These are phyloP conservation scores for Yarrowia keelungensis DNA, from an alignment of 805 yeast genomes.

Conservation along the genomic window DNA sequence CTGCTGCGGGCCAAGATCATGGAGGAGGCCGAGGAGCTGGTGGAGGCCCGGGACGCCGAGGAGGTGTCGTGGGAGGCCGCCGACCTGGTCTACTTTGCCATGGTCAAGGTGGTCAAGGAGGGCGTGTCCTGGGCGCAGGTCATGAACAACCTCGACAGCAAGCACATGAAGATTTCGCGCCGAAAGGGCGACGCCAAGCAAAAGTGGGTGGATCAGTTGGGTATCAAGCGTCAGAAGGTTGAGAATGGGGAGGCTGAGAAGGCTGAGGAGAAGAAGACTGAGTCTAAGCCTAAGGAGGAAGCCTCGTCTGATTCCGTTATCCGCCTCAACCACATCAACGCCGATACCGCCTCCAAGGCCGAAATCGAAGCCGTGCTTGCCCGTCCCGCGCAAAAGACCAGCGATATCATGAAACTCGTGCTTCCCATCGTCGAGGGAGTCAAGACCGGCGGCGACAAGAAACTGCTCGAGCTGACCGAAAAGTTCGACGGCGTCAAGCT, in stretches of 20 bases:
- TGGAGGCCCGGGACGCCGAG: conserved; percentile 73
- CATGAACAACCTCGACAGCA: conserved; percentile 81
- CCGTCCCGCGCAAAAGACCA: conserved; percentile 95
- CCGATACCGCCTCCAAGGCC: conserved; percentile 52
- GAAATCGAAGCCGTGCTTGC: conserved; percentile 69
- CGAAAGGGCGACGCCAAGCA: conserved; percentile 96
- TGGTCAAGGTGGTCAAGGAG: conserved; percentile 69
- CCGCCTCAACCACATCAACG: conserved; percentile 59
- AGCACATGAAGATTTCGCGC: conserved; percentile 85
- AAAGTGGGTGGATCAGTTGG: conserved; percentile 59
- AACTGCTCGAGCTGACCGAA: conserved; percentile 85
- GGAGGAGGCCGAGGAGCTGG: conserved; percentile 95
- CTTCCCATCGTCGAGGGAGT: conserved; percentile 87
- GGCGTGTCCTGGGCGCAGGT: conserved; percentile 84
- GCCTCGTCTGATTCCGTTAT: conserved; percentile 45
- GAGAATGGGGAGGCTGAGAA: conserved; percentile 43
- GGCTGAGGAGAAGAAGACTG: conserved; percentile 40
- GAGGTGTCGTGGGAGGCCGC: conserved; percentile 98
- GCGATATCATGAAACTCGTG: conserved; percentile 91
- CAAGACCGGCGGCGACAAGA: conserved; percentile 78
- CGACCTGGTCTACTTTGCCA: conserved; percentile 75
- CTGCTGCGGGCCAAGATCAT: conserved; percentile 81
- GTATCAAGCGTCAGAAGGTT: conserved; percentile 35
- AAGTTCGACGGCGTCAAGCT: conserved; percentile 88
- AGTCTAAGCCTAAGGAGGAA: conserved; percentile 8